Conservation (phyloP, 129 eudicot species). For the Centella asiatica region DNA sequence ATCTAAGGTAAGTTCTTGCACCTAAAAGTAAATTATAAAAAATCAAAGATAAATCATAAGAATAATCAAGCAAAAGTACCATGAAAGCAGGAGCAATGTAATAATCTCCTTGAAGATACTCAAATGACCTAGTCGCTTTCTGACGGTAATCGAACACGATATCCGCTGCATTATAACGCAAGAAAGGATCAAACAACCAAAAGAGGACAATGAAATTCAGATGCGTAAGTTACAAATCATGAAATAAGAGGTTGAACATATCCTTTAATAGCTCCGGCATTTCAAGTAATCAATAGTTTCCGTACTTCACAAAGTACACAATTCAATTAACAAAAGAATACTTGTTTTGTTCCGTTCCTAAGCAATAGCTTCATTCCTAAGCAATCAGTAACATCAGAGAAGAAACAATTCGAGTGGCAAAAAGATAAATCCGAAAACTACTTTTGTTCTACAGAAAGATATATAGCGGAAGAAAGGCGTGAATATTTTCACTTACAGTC, state of each 20-base stretch:
- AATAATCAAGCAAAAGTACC: constrained; percentile 35
- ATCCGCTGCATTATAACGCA: constrained; percentile 60
- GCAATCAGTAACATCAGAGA: too few species aligned
- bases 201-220: background rate
- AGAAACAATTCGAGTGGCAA: too few species aligned
- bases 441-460: too few species aligned
- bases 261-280: background rate
- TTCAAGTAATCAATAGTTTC: background rate
- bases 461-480: background rate
- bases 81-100: constrained; percentile 90
- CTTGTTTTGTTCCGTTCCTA: too few species aligned
- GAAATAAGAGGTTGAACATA: background rate
- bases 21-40: background rate
- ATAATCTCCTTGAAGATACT: constrained; percentile 94
- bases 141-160: constrained; percentile 98
- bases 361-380: too few species aligned
- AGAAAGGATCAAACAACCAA: background rate
- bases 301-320: background rate
- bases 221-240: background rate
- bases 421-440: too few species aligned
- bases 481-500: constrained; percentile 50
- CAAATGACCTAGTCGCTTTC: constrained; percentile 84
- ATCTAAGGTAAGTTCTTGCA: too few species aligned
- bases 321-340: background rate
- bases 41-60: background rate